Percentiles rank a stretch among this genome's conserved stretches.
phyloP scores from a whole-genome alignment of 2,329 filamentous ascomycete genomes.

The Cercospora sojina region DNA sequence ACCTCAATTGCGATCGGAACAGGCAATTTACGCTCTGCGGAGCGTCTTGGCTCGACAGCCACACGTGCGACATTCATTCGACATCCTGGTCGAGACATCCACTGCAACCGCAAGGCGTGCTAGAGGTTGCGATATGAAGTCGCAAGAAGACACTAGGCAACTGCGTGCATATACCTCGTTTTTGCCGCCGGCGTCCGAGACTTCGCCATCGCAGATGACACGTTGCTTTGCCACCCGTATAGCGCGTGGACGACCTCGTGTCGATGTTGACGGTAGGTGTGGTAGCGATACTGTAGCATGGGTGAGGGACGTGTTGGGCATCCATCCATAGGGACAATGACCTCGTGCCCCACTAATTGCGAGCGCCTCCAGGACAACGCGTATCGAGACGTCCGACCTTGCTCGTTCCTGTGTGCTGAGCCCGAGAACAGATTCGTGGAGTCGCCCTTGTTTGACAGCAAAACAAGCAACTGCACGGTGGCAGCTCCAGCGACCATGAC shows the following conservation, averaged over 20 bases:
- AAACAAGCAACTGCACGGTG: not conserved
- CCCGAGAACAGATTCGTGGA: not conserved
- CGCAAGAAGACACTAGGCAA: not conserved
- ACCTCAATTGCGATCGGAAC: not conserved
- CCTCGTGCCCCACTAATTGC: not conserved
- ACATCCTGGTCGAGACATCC: not conserved
- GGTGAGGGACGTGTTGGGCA: not conserved
- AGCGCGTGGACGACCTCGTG: not conserved
- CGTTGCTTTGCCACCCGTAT: not conserved
- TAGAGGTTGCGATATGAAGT: not conserved
- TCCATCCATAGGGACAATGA: not conserved
- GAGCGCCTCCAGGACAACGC: not conserved
- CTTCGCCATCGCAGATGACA: not conserved
- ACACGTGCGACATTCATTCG: not conserved
- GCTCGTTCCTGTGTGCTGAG: not conserved
- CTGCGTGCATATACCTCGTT: not conserved
- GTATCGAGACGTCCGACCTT: not conserved
- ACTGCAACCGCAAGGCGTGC: not conserved
- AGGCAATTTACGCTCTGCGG: not conserved
- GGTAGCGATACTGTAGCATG: not conserved
- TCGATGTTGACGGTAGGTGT: not conserved
- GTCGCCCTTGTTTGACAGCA: not conserved
- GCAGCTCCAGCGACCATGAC: constrained; percentile 1
- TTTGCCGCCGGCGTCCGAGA: not conserved
- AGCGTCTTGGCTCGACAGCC: not conserved